Conservation (phyloP, 1,139 yeast species). For the Candida dubliniensis region DNA sequence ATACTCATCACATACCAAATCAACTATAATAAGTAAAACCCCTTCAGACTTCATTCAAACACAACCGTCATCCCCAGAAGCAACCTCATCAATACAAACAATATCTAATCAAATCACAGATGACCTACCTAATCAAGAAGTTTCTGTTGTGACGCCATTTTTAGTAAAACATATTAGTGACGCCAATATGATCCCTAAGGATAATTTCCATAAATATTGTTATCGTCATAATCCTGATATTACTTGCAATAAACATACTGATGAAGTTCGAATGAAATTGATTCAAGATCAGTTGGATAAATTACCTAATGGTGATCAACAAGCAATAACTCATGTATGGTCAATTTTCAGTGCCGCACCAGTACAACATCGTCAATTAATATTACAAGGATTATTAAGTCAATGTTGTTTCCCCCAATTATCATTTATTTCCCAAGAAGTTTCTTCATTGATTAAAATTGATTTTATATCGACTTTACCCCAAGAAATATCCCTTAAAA, state of each 20-base stretch:
- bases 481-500: slow-evolving; percentile 77
- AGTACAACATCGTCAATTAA: slow-evolving; percentile 64
- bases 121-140: slow-evolving; percentile 10
- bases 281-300: slow-evolving; percentile 61
- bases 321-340: slow-evolving; percentile 77
- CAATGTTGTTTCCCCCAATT: slow-evolving; percentile 96
- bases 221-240: slow-evolving; percentile 91
- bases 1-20: slow-evolving; percentile 1
- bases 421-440: slow-evolving; percentile 77
- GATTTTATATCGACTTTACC: slow-evolving; percentile 88
- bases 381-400: slow-evolving; percentile 77
- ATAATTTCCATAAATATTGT: slow-evolving; percentile 66
- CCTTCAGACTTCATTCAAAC: slow-evolving; percentile 6
- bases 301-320: slow-evolving; percentile 62
- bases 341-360: slow-evolving; percentile 75
- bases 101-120: neutral
- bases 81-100: neutral
- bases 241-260: slow-evolving; percentile 68
- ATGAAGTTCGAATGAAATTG: slow-evolving; percentile 61
- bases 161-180: slow-evolving; percentile 46
- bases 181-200: slow-evolving; percentile 43
- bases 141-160: slow-evolving; percentile 47
- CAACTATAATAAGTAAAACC: neutral
- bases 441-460: slow-evolving; percentile 74
- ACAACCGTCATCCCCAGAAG: neutral